A percentile compares a stretch with the other conserved stretches of the same genome.
Conservation (phyloP, 192 early-diverging fungal species). For the Pilaira anomala region DNA sequence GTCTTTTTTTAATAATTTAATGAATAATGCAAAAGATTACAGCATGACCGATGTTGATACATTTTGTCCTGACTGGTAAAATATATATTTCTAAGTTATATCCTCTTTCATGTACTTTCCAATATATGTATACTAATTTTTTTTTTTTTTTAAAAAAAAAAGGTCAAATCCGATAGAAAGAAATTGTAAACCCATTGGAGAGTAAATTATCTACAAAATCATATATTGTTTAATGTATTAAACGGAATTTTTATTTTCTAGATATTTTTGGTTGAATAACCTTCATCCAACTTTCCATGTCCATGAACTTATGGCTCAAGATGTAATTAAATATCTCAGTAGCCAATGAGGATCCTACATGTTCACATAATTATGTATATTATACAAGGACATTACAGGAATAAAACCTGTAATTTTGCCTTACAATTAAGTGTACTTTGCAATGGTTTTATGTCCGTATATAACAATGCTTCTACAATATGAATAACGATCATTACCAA, state of each 20-base stretch:
- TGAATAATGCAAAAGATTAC: slow-evolving; percentile 6
- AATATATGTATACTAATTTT: too few relatives aligned
- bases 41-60: slow-evolving; percentile 2
- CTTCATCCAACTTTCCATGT: slow-evolving; percentile 21
- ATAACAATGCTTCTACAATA: too few relatives aligned
- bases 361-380: neutral
- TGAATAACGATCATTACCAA: too few relatives aligned
- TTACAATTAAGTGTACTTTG: too few relatives aligned
- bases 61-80: slow-evolving; percentile 18
- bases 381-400: too few relatives aligned
- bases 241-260: neutral
- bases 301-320: slow-evolving; percentile 13
- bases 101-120: too few relatives aligned
- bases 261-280: slow-evolving; percentile 25
- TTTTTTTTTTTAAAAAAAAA: neutral
- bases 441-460: too few relatives aligned
- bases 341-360: neutral
- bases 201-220: neutral
- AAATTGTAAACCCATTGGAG: neutral
- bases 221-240: neutral
- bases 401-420: too few relatives aligned
- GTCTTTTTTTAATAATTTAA: slow-evolving; percentile 9
- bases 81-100: neutral
- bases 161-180: neutral
- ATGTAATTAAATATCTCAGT: neutral